phyloP scores from a whole-genome alignment of 176 grass and related monocot genomes.

The Hyparrhenia diplandra region DNA sequence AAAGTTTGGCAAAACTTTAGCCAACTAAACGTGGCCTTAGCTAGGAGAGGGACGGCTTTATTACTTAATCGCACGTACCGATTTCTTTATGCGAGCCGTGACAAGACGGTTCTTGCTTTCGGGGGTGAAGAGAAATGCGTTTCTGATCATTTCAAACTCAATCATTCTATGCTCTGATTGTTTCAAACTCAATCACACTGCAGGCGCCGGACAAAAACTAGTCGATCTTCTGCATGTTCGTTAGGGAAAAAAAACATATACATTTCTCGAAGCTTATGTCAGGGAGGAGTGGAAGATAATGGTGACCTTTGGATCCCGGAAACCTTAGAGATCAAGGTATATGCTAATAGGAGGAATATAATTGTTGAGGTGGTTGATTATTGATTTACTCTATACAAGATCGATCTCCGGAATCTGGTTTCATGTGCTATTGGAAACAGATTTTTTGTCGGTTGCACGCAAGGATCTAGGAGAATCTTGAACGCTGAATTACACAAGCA shows the following conservation, averaged over 20 bases:
- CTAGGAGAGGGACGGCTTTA: too few species aligned
- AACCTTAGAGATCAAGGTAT: background rate
- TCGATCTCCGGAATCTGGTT: constrained; percentile 27
- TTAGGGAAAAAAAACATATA: background rate
- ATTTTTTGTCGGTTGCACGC: constrained; percentile 3
- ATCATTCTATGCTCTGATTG: background rate
- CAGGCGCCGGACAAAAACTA: background rate
- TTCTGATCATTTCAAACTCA: background rate
- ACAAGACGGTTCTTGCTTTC: background rate
- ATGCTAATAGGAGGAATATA: background rate
- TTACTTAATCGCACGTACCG: too few species aligned
- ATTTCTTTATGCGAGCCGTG: background rate
- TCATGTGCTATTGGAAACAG: background rate
- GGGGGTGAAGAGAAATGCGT: background rate
- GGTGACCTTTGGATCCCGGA: constrained; percentile 8
- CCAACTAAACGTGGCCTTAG: too few species aligned
- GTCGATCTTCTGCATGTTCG: background rate
- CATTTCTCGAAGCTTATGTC: background rate
- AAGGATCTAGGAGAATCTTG: background rate
- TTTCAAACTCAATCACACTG: background rate
- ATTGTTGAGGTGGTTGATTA: background rate
- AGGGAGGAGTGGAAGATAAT: background rate
- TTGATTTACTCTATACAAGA: background rate
- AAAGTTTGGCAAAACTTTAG: too few species aligned
- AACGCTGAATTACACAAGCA: background rate